These are phyloP conservation scores for Fagopyrum tataricum DNA, from an alignment of 148 eudicot genomes.

Conservation along the genomic window DNA sequence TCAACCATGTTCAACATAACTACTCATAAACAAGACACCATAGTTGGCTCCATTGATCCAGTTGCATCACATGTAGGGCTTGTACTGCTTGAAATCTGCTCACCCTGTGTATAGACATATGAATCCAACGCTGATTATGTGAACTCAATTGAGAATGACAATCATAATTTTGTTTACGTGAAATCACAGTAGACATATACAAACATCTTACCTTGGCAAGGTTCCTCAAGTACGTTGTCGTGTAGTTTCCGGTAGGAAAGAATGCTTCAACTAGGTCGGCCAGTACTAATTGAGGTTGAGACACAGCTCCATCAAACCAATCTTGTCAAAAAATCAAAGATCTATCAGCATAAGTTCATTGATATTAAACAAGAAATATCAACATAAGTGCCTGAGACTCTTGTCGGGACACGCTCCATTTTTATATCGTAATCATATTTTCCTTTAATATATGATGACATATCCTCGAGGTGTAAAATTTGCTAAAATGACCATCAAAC, in stretches of 20 bases:
- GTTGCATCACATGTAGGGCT: slow-evolving; percentile 8
- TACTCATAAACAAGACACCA: neutral
- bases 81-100: slow-evolving; percentile 2
- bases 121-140: neutral
- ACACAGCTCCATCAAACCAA: slow-evolving; percentile 90
- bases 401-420: too few species aligned
- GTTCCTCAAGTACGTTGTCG: slow-evolving; percentile 71
- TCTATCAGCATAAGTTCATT: neutral
- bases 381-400: neutral
- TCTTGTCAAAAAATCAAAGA: slow-evolving; percentile 29
- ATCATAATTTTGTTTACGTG: slow-evolving; percentile 23
- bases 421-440: too few species aligned
- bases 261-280: slow-evolving; percentile 83
- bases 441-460: too few species aligned
- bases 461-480: too few species aligned
- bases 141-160: slow-evolving; percentile 4
- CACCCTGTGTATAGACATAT: slow-evolving; percentile 5
- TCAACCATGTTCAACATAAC: neutral
- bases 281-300: slow-evolving; percentile 84
- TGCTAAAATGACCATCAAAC: too few species aligned
- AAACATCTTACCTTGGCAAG: slow-evolving; percentile 52
- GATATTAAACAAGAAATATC: neutral
- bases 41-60: slow-evolving; percentile 6
- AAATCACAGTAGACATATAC: slow-evolving; percentile 15
- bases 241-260: slow-evolving; percentile 81